A percentile compares a stretch with the other conserved stretches of the same genome.
Evolutionary conservation across 805 yeast genomes (phyloP).

Genomic region (Schwanniomyces vanrijiae): DNA sequence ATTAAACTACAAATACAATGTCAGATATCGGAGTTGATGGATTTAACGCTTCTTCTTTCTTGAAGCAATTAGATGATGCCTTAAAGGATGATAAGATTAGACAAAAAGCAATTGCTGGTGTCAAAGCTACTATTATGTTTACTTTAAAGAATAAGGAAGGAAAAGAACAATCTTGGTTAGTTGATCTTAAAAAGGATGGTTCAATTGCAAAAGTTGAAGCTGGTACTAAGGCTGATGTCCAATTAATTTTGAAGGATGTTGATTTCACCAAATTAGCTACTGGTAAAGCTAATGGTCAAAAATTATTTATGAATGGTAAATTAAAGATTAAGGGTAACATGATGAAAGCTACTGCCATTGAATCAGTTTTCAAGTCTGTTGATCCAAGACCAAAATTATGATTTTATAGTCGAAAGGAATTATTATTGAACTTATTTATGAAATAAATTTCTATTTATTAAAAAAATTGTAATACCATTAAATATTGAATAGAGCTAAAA

Average conservation of each 20-base stretch:
- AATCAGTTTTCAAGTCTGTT: constrained; percentile 57
- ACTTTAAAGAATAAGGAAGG: constrained; percentile 64
- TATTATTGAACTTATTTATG: not conserved
- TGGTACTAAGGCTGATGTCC: constrained; percentile 60
- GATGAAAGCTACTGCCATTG: constrained; percentile 83
- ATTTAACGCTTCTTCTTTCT: constrained; percentile 44
- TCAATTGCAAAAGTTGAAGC: constrained; percentile 39
- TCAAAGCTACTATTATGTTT: constrained; percentile 65
- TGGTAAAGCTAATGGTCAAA: constrained; percentile 84
- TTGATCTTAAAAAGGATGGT: constrained; percentile 68
- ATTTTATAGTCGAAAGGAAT: not conserved
- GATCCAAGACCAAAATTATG: constrained; percentile 47
- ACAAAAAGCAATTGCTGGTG: constrained; percentile 43
- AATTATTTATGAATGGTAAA: constrained; percentile 79
- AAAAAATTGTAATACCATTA: not conserved
- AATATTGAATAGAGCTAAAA: constrained; percentile 4
- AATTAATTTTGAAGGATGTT: constrained; percentile 61
- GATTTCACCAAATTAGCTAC: constrained; percentile 69
- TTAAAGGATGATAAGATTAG: constrained; percentile 34
- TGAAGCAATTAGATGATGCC: constrained; percentile 38
- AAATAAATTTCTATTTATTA: too few relatives aligned
- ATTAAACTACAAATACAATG: constrained; percentile 10
- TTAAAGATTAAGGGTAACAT: constrained; percentile 87
- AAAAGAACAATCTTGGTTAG: constrained; percentile 59
- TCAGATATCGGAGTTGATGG: constrained; percentile 33